Conservation (phyloP, 1,284 basidiomycete species). For the Pisolithus thermaeus region DNA sequence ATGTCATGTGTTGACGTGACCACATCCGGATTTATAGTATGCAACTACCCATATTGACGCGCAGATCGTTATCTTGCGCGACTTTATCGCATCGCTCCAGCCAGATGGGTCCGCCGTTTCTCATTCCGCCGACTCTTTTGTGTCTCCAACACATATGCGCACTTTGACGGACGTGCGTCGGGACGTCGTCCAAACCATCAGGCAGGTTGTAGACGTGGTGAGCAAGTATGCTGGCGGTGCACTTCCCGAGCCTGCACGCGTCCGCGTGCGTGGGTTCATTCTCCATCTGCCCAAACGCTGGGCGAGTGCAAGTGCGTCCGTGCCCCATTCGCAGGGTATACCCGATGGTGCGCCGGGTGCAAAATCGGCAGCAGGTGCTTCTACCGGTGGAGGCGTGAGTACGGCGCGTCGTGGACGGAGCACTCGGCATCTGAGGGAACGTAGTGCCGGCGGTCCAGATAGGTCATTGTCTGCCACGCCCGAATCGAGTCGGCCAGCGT, state of each 20-base stretch:
- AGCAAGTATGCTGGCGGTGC: conserved; percentile 80
- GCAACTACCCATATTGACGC: conserved; percentile 85
- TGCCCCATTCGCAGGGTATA: conserved; percentile 8
- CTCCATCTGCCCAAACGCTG: conserved; percentile 78
- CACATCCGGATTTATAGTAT: conserved; percentile 44
- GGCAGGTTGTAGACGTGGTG: conserved; percentile 85
- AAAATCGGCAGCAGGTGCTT: conserved; percentile 32
- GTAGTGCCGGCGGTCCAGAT: conserved; percentile 27
- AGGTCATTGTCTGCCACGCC: conserved; percentile 24
- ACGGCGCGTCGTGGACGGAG: conserved; percentile 13
- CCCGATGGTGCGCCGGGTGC: conserved; percentile 25
- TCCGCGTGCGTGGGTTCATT: conserved; percentile 75
- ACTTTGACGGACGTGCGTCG: conserved; percentile 69
- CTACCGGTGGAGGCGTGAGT: conserved; percentile 28
- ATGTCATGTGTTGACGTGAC: conserved; percentile 44
- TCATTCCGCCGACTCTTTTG: conserved; percentile 27
- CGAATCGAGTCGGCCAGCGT: conserved; percentile 26
- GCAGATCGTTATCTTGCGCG: conserved; percentile 78
- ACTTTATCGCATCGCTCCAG: conserved; percentile 72
- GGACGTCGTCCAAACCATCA: conserved; percentile 82
- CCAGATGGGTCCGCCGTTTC: conserved; percentile 27
- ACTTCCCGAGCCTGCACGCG: conserved; percentile 78
- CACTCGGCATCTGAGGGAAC: conserved; percentile 22
- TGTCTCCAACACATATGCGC: conserved; percentile 53
- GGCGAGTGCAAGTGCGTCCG: conserved; percentile 39